A percentile compares a stretch with the other conserved stretches of the same genome.
Evolutionary conservation across 163 green algal species (phyloP).

Genomic region (Chlorella variabilis): DNA sequence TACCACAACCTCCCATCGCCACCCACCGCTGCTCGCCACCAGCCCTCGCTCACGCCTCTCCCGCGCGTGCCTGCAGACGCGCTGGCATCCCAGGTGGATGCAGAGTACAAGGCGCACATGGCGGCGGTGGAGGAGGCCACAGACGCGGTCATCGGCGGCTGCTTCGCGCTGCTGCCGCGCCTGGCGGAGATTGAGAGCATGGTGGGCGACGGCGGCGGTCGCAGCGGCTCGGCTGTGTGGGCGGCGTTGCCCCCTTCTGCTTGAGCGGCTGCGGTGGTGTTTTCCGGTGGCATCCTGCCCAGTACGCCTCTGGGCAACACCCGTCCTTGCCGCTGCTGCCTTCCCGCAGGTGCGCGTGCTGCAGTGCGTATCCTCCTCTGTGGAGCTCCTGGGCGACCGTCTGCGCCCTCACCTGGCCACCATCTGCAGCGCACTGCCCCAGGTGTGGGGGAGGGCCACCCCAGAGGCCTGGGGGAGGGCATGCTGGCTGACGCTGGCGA

Average conservation of each 20-base stretch:
- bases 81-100: neutral
- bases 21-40: no score
- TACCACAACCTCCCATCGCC: no score
- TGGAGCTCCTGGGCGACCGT: conserved; percentile 72
- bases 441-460: conserved; percentile 44
- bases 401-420: conserved; percentile 69
- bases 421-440: conserved; percentile 70
- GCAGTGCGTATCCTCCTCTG: conserved; percentile 74
- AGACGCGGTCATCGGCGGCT: conserved; percentile 50
- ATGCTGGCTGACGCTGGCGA: no score
- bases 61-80: neutral
- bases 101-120: conserved; percentile 58
- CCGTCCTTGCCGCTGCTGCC: neutral
- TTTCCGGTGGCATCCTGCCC: neutral
- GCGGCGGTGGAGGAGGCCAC: conserved; percentile 47
- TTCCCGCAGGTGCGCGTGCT: conserved; percentile 63
- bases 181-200: conserved; percentile 81
- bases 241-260: neutral
- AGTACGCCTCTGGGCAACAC: neutral
- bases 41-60: no score
- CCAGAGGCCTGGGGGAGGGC: no score
- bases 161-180: conserved; percentile 69
- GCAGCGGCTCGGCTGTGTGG: neutral
- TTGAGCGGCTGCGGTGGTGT: no score
- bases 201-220: conserved; percentile 25